Evolutionary conservation across 2,329 filamentous ascomycete genomes (phyloP).

Genomic region (Fusarium verticillioides): DNA sequence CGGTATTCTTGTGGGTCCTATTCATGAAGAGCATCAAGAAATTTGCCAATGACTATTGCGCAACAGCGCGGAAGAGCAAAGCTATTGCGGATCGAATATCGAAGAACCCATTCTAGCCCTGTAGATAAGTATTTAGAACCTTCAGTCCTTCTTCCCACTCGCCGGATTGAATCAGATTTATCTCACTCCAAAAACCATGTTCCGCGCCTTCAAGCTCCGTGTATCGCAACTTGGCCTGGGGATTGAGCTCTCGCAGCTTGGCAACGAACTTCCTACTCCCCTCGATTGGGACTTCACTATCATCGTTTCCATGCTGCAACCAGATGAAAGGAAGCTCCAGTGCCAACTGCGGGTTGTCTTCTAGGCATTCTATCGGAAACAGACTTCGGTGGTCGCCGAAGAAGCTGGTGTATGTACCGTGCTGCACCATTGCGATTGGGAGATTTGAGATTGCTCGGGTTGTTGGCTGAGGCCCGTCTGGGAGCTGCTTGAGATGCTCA

Average conservation of each 20-base stretch:
- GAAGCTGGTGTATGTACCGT: background rate
- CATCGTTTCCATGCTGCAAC: background rate
- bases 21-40: no score
- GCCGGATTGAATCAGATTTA: background rate
- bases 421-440: background rate
- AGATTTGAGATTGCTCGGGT: background rate
- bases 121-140: background rate
- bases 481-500: background rate
- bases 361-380: background rate
- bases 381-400: background rate
- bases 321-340: background rate
- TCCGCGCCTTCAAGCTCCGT: background rate
- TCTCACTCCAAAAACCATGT: background rate
- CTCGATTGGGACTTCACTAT: background rate
- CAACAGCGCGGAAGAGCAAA: background rate
- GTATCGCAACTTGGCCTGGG: background rate
- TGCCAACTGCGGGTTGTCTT: background rate
- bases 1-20: no score
- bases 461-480: background rate
- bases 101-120: accelerated
- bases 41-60: no score
- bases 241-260: background rate
- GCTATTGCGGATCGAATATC: accelerated
- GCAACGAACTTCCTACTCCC: background rate
- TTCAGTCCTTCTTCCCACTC: background rate